Conservation (phyloP, 306 rosid genomes). For the Elaeagnus macrophylla region DNA sequence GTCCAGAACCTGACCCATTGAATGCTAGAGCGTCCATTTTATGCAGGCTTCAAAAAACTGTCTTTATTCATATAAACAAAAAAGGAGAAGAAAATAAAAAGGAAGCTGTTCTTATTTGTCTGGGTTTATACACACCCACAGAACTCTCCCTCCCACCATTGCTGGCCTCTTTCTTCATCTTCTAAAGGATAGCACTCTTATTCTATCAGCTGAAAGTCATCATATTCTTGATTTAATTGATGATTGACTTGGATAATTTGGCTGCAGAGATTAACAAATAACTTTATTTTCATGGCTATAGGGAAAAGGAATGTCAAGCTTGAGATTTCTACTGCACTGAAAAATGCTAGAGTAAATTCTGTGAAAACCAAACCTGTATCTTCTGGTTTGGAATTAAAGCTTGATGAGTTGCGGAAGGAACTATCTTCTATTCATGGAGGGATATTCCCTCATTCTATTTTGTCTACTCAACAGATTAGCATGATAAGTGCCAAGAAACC, state of each 20-base stretch:
- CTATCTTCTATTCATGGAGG: constrained; percentile 64
- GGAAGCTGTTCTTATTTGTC: no score
- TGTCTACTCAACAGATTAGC: constrained; percentile 73
- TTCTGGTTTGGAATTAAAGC: constrained; percentile 64
- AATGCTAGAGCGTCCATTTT: no score
- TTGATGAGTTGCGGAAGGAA: constrained; percentile 70
- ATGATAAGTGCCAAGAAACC: constrained; percentile 65
- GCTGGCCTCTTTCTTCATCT: no score
- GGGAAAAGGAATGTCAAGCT: constrained; percentile 60
- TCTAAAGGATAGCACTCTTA: no score
- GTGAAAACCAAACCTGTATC: constrained; percentile 38
- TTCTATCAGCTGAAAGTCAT: no score
- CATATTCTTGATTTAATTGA: background rate
- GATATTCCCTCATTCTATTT: constrained; percentile 76
- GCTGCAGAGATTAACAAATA: background rate
- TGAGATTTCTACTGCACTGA: constrained; percentile 42
- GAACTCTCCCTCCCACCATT: no score
- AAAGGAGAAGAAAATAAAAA: no score
- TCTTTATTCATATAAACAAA: no score
- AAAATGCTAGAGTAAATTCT: constrained; percentile 40
- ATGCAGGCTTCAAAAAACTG: no score
- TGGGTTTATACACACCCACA: no score
- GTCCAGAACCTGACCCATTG: no score
- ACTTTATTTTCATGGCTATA: constrained; percentile 9
- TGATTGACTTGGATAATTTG: constrained; percentile 8